These are phyloP conservation scores for Coccomyxa sp. DNA, from an alignment of 139 green algal genomes.

Conservation along the genomic window DNA sequence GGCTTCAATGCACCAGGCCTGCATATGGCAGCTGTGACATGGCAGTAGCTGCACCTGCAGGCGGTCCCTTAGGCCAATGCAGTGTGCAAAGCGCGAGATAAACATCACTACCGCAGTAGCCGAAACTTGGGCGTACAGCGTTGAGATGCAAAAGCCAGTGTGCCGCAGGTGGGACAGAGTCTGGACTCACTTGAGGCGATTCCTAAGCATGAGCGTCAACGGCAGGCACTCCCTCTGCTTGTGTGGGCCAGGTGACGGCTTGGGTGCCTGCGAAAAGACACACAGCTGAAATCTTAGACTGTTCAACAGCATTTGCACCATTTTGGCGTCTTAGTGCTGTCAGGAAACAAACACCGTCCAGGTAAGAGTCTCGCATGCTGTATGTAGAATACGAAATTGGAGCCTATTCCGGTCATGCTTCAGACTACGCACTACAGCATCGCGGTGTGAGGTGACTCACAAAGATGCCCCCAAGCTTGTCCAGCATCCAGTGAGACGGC, in stretches of 20 bases:
- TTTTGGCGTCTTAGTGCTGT: no score
- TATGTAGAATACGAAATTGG: background rate
- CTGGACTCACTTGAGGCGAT: slow-evolving; percentile 90
- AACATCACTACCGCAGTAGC: background rate
- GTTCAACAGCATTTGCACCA: background rate
- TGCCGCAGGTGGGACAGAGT: background rate
- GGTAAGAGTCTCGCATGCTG: background rate
- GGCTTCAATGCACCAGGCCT: no score
- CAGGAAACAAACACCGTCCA: background rate
- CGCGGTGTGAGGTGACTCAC: slow-evolving; percentile 52
- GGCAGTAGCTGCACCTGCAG: background rate
- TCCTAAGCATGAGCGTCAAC: slow-evolving; percentile 93
- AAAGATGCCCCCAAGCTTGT: slow-evolving; percentile 99
- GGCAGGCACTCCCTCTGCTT: slow-evolving; percentile 98
- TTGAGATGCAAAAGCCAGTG: background rate
- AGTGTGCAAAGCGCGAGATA: background rate
- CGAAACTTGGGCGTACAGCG: background rate
- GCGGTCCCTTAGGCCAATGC: background rate
- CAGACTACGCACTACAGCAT: background rate
- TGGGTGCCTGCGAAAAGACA: slow-evolving; percentile 80
- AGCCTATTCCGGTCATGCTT: no score
- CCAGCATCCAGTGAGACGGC: slow-evolving; percentile 98
- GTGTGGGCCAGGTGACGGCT: slow-evolving; percentile 94
- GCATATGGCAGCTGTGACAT: no score
- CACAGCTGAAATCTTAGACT: background rate